Evolutionary conservation across 768 basidiomycete genomes (phyloP), one percentile per base, ranked within the genome.

Genomic region (Suillus clintonianus): DNA sequence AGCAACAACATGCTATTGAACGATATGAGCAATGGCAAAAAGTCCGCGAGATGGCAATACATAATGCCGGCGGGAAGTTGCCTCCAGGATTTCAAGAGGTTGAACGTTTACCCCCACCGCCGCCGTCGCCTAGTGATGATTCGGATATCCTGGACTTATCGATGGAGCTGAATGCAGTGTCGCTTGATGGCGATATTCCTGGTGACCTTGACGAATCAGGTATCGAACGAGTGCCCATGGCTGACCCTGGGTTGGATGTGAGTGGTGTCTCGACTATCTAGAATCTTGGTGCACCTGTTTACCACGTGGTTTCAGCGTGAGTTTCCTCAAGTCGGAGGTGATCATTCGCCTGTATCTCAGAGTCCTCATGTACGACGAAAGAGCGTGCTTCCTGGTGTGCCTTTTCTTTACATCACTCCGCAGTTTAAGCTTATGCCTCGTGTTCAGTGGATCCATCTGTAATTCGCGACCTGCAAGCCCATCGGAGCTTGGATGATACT

Each of bases 21-120:
- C 89, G 95, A 64, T 95, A 96, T 69, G 89, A 95, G 27, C 87
- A 91, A 61, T 99, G 97, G 97, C 86, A 93, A 76, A 88, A 83
- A 71, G 79, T 99, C 68, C 89, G 90, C 24, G 90, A 90, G 73
- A 83, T 80, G 65, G 96, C 96, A 1, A 74, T 90, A 61, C 72
- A 85, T 63, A 96, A 92, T 74, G 83, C 87, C 43, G 83, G 83
- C 19, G 90, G 89, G 43, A 86, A 85, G 69, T 72, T 95, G 58
- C 95, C 95, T 0, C 79, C 82, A 58, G 89, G 87, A 39, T 89
- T 91, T 69, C 82, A 82, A 36, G 88, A 91, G 59, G 82, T 89
- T 61, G 84, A 85, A 59, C 89, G 89, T 53, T 78, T 85, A 13
- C 89, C 89, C 22, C 94, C 95, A 6, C 90, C 92, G 13, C 89